These are phyloP conservation scores for Cucumis melo DNA, from an alignment of 306 rosid species.

Conservation along the genomic window DNA sequence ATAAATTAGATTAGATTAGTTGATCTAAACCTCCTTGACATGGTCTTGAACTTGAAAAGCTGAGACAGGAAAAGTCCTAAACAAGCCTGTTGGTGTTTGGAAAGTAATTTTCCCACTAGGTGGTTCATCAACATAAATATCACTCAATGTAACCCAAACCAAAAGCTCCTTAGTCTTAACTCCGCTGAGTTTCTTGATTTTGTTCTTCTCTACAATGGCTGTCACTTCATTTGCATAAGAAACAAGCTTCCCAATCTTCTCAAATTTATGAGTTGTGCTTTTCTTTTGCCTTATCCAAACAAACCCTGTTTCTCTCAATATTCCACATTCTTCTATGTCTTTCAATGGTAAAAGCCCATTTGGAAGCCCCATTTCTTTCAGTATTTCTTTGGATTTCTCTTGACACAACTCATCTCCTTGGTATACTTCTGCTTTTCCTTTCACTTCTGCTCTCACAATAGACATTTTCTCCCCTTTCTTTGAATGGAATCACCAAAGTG, in stretches of 20 bases:
- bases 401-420: slow-evolving; percentile 54
- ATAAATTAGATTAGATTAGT: too few species aligned
- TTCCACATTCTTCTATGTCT: slow-evolving; percentile 72
- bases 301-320: slow-evolving; percentile 46
- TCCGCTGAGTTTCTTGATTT: slow-evolving; percentile 67
- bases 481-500: neutral
- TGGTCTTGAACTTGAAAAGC: too few species aligned
- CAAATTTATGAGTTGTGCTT: slow-evolving; percentile 51
- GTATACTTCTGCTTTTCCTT: slow-evolving; percentile 45
- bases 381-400: slow-evolving; percentile 36
- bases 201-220: slow-evolving; percentile 38
- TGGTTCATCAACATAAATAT: slow-evolving; percentile 55
- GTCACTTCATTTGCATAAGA: slow-evolving; percentile 58
- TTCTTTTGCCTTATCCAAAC: slow-evolving; percentile 86
- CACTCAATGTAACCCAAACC: slow-evolving; percentile 58
- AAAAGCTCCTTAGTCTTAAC: slow-evolving; percentile 79
- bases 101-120: slow-evolving; percentile 66
- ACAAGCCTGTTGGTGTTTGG: slow-evolving; percentile 48
- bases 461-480: slow-evolving; percentile 26
- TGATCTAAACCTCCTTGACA: too few species aligned
- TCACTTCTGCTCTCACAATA: slow-evolving; percentile 31
- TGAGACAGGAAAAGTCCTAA: too few species aligned
- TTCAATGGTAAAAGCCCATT: slow-evolving; percentile 61
- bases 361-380: slow-evolving; percentile 47
- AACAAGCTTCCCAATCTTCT: slow-evolving; percentile 52